Conservation (phyloP, 805 yeast species). For the Kodamaea laetipori region DNA sequence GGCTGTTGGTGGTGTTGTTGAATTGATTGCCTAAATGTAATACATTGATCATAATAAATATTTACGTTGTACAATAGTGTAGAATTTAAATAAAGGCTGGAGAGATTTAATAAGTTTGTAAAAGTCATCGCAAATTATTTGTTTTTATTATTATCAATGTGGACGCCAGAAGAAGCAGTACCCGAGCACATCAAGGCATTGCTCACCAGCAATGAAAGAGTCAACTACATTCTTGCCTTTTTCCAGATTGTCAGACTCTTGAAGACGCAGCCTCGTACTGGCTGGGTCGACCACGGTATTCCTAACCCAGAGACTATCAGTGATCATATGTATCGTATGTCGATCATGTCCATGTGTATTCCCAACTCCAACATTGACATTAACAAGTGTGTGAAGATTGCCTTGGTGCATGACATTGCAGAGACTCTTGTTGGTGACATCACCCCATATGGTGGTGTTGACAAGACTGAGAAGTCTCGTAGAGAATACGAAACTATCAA, state of each 20-base stretch:
- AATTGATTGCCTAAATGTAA: constrained; percentile 85
- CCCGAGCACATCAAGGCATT: constrained; percentile 47
- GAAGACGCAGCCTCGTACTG: constrained; percentile 84
- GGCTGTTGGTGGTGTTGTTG: constrained; percentile 99
- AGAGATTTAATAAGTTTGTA: not conserved
- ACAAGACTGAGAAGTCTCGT: constrained; percentile 79
- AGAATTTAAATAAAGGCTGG: not conserved
- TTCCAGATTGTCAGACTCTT: constrained; percentile 68
- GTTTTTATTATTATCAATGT: not conserved
- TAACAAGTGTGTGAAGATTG: constrained; percentile 77
- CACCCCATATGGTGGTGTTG: constrained; percentile 70
- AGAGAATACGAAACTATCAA: constrained; percentile 75
- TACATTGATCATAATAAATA: constrained; percentile 13
- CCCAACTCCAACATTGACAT: constrained; percentile 56
- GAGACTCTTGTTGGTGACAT: constrained; percentile 94
- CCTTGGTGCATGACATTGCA: constrained; percentile 91
- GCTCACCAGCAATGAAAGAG: constrained; percentile 24
- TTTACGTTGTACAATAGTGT: constrained; percentile 10
- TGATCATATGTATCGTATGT: constrained; percentile 98
- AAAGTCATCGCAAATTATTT: constrained; percentile 2
- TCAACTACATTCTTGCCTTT: constrained; percentile 57
- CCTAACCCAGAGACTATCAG: constrained; percentile 70
- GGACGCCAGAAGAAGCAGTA: constrained; percentile 32
- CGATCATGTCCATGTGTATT: constrained; percentile 73
- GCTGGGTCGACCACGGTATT: constrained; percentile 78